A percentile compares a stretch with the other conserved stretches of the same genome.
Conservation (phyloP, 768 basidiomycete genomes). For the Calocera cornea region DNA sequence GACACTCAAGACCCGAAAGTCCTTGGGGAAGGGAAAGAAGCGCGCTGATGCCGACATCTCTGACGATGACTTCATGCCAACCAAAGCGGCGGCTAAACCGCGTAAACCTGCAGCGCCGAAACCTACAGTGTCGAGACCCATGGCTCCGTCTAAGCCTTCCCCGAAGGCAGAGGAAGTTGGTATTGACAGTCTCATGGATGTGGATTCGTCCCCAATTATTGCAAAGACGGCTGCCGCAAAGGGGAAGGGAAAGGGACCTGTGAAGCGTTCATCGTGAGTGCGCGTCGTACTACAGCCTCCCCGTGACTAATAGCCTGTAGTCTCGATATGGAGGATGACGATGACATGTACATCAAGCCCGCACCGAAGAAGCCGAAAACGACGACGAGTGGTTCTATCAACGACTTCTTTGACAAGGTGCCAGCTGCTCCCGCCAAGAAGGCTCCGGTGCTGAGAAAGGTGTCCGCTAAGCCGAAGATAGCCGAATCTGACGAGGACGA, state of each 20-base stretch:
- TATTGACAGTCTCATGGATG: constrained; percentile 5
- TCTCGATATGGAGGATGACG: constrained; percentile 38
- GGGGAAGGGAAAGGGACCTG: constrained; percentile 10
- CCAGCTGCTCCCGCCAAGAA: constrained; percentile 8
- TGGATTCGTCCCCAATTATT: constrained; percentile 13
- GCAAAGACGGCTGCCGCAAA: constrained; percentile 16
- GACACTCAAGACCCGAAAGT: constrained; percentile 41
- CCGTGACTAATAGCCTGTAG: constrained; percentile 36
- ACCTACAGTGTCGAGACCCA: constrained; percentile 21
- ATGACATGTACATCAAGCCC: constrained; percentile 24
- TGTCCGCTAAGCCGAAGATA: constrained; percentile 27
- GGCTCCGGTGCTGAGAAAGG: constrained; percentile 6
- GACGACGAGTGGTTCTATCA: constrained; percentile 17
- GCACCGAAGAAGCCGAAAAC: constrained; percentile 5
- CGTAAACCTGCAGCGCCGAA: constrained; percentile 20
- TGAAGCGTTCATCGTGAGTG: constrained; percentile 3
- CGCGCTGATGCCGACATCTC: constrained; percentile 25
- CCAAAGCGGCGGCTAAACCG: constrained; percentile 31
- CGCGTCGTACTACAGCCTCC: constrained; percentile 19
- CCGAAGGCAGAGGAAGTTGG: constrained; percentile 15
- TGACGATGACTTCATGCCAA: constrained; percentile 46
- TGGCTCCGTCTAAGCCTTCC: constrained; percentile 31
- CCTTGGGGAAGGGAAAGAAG: constrained; percentile 31
- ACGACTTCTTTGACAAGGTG: constrained; percentile 11
- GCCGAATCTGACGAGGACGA: constrained; percentile 12